These are phyloP conservation scores for Hirschioporus abietinus DNA, from an alignment of 768 basidiomycete species.

Conservation along the genomic window DNA sequence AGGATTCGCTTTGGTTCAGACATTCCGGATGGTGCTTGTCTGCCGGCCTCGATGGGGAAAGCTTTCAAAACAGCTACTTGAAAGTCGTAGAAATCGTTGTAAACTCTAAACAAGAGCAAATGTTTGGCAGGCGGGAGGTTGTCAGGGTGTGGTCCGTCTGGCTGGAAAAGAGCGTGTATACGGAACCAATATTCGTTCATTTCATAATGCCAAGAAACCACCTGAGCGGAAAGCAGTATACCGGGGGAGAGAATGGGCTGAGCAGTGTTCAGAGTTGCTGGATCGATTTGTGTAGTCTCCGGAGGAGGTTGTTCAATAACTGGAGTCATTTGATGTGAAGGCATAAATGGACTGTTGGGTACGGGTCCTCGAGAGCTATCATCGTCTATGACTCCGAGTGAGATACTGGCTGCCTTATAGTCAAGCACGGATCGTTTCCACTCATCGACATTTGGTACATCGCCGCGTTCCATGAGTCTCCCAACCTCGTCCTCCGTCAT, in stretches of 20 bases:
- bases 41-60: conserved; percentile 90
- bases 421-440: conserved; percentile 95
- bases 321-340: conserved; percentile 9
- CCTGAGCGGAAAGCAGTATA: conserved; percentile 78
- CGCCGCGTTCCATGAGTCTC: conserved; percentile 78
- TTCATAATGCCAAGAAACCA: conserved; percentile 97
- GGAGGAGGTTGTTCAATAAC: conserved; percentile 11
- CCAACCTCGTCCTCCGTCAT: conserved; percentile 58
- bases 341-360: conserved; percentile 36
- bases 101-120: conserved; percentile 88
- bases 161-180: conserved; percentile 83
- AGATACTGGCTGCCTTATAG: conserved; percentile 95
- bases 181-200: conserved; percentile 98
- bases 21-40: conserved; percentile 42
- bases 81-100: conserved; percentile 98
- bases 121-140: conserved; percentile 63
- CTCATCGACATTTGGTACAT: conserved; percentile 94
- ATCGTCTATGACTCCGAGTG: conserved; percentile 85
- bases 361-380: conserved; percentile 36
- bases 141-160: conserved; percentile 60
- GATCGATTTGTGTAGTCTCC: conserved; percentile 16
- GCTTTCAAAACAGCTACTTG: conserved; percentile 82
- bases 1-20: conserved; percentile 50
- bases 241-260: conserved; percentile 62
- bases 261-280: conserved; percentile 29